Base-by-base conservation (phyloP, 768 basidiomycete species). In the Leucosporidium scottii region DNA sequence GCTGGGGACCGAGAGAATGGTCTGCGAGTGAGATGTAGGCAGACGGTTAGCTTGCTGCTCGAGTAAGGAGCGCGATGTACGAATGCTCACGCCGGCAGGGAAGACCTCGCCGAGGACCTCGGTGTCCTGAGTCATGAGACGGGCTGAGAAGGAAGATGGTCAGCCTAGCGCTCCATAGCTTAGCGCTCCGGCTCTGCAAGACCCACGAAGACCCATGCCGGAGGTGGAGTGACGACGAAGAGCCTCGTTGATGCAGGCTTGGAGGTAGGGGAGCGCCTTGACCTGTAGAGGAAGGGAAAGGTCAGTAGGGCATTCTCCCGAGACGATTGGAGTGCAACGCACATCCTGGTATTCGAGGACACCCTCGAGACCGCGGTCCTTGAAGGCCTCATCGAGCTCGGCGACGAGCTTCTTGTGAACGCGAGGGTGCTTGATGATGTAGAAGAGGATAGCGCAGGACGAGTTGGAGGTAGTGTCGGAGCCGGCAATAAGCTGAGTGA, bases 391-490 rank as follows among this genome's bases (percentile, higher is more conserved):
- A 74, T 84, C 85, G 10, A 94, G 84, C 74, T 93, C 91, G 61
- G 82, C 81, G 60, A 90, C 89, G 7, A 96, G 83, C 72, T 86
- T 89, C 49, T 77, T 79, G 74, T 92, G 88, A 4, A 82, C 84
- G 3, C 75, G 74, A 4, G 84, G 89, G 77, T 88, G 84, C 30
- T 80, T 79, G 7, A 90, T 88, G 66, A 96, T 83, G 76, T 91
- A 84, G 80, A 90, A 92, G 28, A 89, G 82, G 75, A 93, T 91
- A 17, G 91, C 91, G 73, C 90, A 92, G 7, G 89, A 89, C 23
- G 91, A 92, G 80, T 94, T 96, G 56, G 91, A 92, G 0, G 93
- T 94, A 1, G 92, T 96, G 74, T 96, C 92, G 5, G 87, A 89
- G 1, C 91, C 91, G 9, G 90, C 90, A 70, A 93, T 91, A 23